Base-by-base conservation (phyloP, 2,329 filamentous ascomycete genomes). In the Penicillium glabrum region DNA sequence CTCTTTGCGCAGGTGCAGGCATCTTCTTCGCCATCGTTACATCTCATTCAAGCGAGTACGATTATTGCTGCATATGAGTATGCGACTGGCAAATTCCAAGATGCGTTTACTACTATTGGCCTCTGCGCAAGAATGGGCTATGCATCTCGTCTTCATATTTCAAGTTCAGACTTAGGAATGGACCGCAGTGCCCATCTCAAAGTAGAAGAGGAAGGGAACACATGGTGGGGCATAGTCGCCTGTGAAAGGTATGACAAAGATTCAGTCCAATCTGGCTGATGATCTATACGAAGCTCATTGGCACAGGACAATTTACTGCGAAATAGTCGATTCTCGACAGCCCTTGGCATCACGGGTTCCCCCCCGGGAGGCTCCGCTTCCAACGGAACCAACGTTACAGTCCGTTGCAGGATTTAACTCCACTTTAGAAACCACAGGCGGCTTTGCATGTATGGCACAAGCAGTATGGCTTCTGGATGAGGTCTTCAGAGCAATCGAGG, bases 1-100 rank as follows among this genome's bases (percentile, higher is more conserved):
- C 59, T 72, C 14, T 63, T 70, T 14, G 59, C 63, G 2, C 65
- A 69, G 23, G 61, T 61, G 1, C 68, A 71, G 19, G 58, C 60
- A 13, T 51, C 58, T 6, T 59, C 49, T 44, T 56, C 61, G 11
- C 61, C 63, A 10, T 63, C 62, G 0, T 21, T 66, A 7, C 56
- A 61, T 46, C 59, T 72, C 19, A 65, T 72, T 39, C 70, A 73
- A 53, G 69, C 70, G 1, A 54, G 62, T 9, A 35, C 69, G 5
- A 51, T 73, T 3, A 47, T 72, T 2, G 64, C 71, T 2, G 29
- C 66, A 2, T 71, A 69, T 51, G 70, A 74, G 45, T 72, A 72
- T 45, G 56, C 63, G 1, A 53, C 53, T 33, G 60, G 61, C 0
- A 56, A 58, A 6, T 45, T 58, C 3, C 57, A 70, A 1, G 50